phyloP scores from a whole-genome alignment of 345 rosid genomes.

The Leavenworthia alabamica region DNA sequence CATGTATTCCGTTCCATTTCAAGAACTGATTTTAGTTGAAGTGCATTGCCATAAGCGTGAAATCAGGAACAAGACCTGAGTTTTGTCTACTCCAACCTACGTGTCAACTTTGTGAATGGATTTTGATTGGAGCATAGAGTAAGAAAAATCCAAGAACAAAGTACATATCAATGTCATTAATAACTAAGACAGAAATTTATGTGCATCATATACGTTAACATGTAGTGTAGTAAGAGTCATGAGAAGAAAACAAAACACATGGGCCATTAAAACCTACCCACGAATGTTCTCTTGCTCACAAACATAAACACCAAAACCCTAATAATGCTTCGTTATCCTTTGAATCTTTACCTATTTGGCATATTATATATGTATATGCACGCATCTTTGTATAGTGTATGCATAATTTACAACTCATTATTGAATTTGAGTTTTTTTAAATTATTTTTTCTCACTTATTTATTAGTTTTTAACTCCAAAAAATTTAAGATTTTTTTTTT shows the following conservation, averaged over 20 bases:
- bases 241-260: constrained; percentile 25
- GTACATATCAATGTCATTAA: constrained; percentile 24
- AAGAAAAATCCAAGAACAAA: constrained; percentile 22
- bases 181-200: neutral
- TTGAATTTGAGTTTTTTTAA: neutral
- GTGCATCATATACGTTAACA: constrained; percentile 17
- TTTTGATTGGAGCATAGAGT: constrained; percentile 4
- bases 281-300: constrained; percentile 24
- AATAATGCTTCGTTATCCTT: constrained; percentile 5
- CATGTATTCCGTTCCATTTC: neutral
- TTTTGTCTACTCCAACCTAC: neutral
- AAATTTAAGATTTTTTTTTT: too few relatives aligned
- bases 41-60: neutral
- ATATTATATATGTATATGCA: neutral
- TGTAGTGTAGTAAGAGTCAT: constrained; percentile 14
- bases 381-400: constrained; percentile 1
- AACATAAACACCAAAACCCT: constrained; percentile 23
- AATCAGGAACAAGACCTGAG: neutral
- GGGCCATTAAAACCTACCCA: constrained; percentile 30
- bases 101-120: neutral
- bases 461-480: neutral
- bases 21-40: too few relatives aligned
- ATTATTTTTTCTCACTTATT: neutral
- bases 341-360: constrained; percentile 18
- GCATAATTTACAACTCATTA: constrained; percentile 4